phyloP scores from a whole-genome alignment of 2,329 filamentous ascomycete species.

The Xylaria sp. region DNA sequence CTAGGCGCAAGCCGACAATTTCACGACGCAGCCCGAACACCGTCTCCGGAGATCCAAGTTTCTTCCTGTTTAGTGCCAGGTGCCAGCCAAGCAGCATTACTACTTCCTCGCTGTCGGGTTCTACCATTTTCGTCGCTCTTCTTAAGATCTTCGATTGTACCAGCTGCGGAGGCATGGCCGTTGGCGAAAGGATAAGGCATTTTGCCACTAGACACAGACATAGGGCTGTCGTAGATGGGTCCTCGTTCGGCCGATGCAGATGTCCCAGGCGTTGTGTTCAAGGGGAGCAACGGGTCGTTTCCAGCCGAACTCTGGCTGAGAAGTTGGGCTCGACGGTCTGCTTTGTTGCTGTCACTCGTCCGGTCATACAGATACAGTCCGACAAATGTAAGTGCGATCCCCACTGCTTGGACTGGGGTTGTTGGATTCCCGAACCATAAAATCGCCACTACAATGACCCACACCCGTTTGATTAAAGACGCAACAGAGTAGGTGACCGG shows the following conservation, averaged over 20 bases:
- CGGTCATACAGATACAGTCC: slow-evolving; percentile 96
- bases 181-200: slow-evolving; percentile 57
- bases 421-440: slow-evolving; percentile 95
- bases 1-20: slow-evolving; percentile 14
- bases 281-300: slow-evolving; percentile 70
- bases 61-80: slow-evolving; percentile 87
- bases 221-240: slow-evolving; percentile 53
- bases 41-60: slow-evolving; percentile 73
- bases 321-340: slow-evolving; percentile 81
- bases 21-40: slow-evolving; percentile 43
- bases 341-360: slow-evolving; percentile 86
- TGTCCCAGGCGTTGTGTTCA: slow-evolving; percentile 60
- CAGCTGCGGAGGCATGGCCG: slow-evolving; percentile 53
- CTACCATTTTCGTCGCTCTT: slow-evolving; percentile 62
- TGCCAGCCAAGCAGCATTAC: slow-evolving; percentile 71
- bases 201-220: slow-evolving; percentile 45
- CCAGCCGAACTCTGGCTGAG: slow-evolving; percentile 61
- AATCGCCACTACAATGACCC: slow-evolving; percentile 94
- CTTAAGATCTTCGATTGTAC: slow-evolving; percentile 61
- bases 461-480: slow-evolving; percentile 94
- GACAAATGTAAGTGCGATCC: slow-evolving; percentile 88
- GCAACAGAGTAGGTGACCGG: slow-evolving; percentile 98
- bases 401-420: slow-evolving; percentile 81
- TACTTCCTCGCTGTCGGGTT: slow-evolving; percentile 55
- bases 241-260: slow-evolving; percentile 48